These are phyloP conservation scores for Exophiala alcalophila DNA, from an alignment of 2,329 filamentous ascomycete species.

Conservation along the genomic window DNA sequence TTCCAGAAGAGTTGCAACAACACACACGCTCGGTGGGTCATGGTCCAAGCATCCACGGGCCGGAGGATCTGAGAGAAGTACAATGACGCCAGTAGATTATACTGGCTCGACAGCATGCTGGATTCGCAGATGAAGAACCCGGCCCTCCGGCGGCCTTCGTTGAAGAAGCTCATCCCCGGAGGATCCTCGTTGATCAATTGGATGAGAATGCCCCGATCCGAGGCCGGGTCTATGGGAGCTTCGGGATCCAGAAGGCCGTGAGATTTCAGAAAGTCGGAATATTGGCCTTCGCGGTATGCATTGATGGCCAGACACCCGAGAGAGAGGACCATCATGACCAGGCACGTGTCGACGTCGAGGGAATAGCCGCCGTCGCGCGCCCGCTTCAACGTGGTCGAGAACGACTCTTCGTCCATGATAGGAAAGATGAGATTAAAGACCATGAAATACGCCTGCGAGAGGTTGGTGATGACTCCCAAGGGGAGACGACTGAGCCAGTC, in stretches of 20 bases:
- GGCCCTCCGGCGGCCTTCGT: background rate
- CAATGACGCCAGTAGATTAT: background rate
- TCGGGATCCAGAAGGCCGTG: background rate
- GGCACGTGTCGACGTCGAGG: background rate
- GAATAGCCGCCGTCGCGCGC: background rate
- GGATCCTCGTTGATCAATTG: background rate
- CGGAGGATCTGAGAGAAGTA: background rate
- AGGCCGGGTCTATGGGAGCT: background rate
- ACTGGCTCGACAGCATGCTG: background rate
- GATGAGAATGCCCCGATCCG: background rate
- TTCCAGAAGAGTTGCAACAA: background rate
- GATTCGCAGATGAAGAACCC: background rate
- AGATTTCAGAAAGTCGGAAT: background rate
- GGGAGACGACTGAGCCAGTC: background rate
- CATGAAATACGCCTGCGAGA: background rate
- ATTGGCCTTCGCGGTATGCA: background rate
- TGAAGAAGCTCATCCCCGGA: background rate
- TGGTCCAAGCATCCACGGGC: background rate
- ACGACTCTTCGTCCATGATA: background rate
- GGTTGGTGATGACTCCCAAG: background rate
- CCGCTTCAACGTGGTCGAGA: background rate
- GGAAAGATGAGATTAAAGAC: background rate
- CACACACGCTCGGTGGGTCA: background rate
- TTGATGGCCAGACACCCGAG: background rate
- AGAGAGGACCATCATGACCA: background rate